Base-by-base conservation (phyloP, 192 early-diverging fungal genomes). In the Coemansia sp. region DNA sequence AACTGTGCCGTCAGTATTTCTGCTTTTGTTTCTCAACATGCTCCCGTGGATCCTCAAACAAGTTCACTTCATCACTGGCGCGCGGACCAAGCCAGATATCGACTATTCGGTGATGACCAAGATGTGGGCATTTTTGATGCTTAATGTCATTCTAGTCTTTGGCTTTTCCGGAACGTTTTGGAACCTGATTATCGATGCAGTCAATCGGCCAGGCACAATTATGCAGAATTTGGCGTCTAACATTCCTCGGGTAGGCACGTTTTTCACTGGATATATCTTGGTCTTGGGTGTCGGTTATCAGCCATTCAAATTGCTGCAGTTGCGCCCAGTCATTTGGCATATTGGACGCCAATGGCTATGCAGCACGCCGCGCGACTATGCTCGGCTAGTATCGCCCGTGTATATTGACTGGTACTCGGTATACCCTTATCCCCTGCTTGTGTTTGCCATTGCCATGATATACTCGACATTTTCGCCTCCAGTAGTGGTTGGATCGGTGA, bases 301-400 rank as follows among this genome's bases (percentile, higher is more conserved):
- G 50, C 89, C 89, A n/a, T 63, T 87, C 47, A 83, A 88, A 65
- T 66, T 92, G 39, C 51, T 91, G 44, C 84, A 86, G 56, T 64
- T 87, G 30, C 78, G 86, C 4, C 83, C 85, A 2, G 81, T 88
- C 15, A 63, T 87, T 58, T 47, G 84, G 84, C 59, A 68, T 52
- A 20, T 87, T 35, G 66, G 78, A 16, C 77, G 83, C 2, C 61
- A 68, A 13, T 82, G 85, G 66, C 57, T 86, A 48, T 87, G 86
- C 61, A 86, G 80, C 57, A 91, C 90, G 1, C 90, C 90, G 14
- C 80, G 90, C 31, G 90, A 92, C 55, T 88, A 87, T 59, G 85
- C 87, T 6, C 85, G 90, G 43, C 77, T 85, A n/a, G 76, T 83
- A 3, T 80, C 87, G 19, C 89, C 89, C 16, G 83, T 82, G 51